Base-by-base conservation (phyloP, 2,329 filamentous ascomycete species). In the Alternaria sp. region DNA sequence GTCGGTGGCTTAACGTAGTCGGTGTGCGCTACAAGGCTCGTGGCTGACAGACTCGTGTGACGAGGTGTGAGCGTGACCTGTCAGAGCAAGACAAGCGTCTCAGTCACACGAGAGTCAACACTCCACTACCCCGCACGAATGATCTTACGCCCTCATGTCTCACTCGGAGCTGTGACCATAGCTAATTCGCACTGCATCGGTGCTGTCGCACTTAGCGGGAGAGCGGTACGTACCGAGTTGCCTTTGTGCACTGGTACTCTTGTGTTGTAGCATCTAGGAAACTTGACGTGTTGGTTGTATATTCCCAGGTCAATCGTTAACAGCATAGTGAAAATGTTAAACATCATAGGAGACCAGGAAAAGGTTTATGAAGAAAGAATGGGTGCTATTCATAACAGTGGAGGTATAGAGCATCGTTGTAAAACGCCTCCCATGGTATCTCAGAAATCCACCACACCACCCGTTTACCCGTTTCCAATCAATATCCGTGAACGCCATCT, bases 101-200 rank as follows among this genome's bases (percentile, higher is more conserved):
- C 41, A 26, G 42, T 60, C 52, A 30, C 54, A 60, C 46, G 41
- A 44, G 44, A 51, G 44, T 51, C 47, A 49, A 57, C 36, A 51
- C 53, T 42, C 53, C 42, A 48, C 53, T 52, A 61, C 58, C 58
- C 36, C 53, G 41, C 58, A 51, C 47, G 16, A 39, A 52, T 56
- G 20, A 38, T 42, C 52, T 26, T 30, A 24, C 20, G 38, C 20
- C 22, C 46, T 20, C 41, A 47, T 22, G 54, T 57, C 32, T 42
- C n/a, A 54, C 39, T 12, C 30, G 51, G 61, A 61, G 58, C 65
- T 65, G 61, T 63, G 58, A 59, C 63, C 58, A 59, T 48, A 57
- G 53, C 32, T 58, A 61, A 63, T 64, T 8, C 58, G 61, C 56
- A 65, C 63, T 39, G 62, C 63, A 28, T 46, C 26, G 11, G 41